Evolutionary conservation across 306 rosid genomes (phyloP).

Genomic region (Astragalus membranaceus): DNA sequence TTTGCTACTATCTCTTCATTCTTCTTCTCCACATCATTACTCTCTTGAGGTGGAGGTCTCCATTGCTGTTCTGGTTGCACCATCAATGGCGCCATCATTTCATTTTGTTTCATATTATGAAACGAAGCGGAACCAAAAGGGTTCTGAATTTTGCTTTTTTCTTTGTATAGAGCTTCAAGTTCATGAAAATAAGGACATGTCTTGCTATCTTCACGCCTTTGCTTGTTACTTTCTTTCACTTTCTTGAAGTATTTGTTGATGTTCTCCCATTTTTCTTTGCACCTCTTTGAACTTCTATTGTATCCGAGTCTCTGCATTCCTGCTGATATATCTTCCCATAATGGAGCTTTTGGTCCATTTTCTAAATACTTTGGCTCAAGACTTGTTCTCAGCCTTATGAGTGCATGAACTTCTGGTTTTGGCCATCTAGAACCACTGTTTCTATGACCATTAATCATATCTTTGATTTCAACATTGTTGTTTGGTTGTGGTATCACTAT

Average conservation of each 20-base stretch:
- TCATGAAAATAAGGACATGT: too few relatives aligned
- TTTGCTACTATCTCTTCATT: neutral
- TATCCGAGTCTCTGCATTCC: too few relatives aligned
- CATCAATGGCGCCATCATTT: constrained; percentile 61
- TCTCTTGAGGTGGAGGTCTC: constrained; percentile 47
- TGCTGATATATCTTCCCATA: too few relatives aligned
- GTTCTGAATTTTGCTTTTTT: constrained; percentile 32
- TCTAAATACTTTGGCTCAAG: too few relatives aligned
- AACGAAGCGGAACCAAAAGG: neutral
- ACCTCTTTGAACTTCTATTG: too few relatives aligned
- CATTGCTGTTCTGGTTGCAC: constrained; percentile 85
- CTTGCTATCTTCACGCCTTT: too few relatives aligned
- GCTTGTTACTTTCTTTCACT: too few relatives aligned
- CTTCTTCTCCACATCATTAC: neutral
- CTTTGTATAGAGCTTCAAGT: too few relatives aligned
- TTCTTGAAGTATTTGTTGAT: too few relatives aligned
- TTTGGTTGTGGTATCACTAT: neutral
- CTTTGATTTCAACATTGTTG: constrained; percentile 13
- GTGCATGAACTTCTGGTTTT: constrained; percentile 55
- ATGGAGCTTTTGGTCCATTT: too few relatives aligned
- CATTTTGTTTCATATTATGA: constrained; percentile 15
- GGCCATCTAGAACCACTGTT: constrained; percentile 31
- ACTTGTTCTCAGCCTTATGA: constrained; percentile 52
- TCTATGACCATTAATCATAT: constrained; percentile 10
- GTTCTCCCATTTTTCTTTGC: too few relatives aligned